Evolutionary conservation across 805 yeast species (phyloP).

Genomic region (Candida insectorum): DNA sequence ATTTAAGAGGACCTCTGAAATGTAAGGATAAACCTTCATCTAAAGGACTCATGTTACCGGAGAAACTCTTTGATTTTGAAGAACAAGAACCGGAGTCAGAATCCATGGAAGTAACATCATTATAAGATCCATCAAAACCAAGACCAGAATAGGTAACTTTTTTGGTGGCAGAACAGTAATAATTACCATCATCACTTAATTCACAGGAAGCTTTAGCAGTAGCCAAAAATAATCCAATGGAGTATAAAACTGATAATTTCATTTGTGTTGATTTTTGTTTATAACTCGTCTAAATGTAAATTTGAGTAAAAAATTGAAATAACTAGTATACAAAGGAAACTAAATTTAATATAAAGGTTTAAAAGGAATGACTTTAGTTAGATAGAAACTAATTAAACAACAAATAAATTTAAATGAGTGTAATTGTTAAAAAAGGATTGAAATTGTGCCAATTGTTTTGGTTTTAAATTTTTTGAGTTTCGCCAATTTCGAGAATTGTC

Average conservation of each 20-base stretch:
- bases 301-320: too few species aligned
- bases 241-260: slow-evolving; percentile 11
- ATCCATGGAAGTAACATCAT: slow-evolving; percentile 72
- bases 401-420: too few species aligned
- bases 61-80: slow-evolving; percentile 52
- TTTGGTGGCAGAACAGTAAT: slow-evolving; percentile 71
- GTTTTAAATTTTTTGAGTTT: too few species aligned
- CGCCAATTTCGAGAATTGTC: too few species aligned
- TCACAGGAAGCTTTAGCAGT: slow-evolving; percentile 9
- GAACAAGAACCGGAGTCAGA: slow-evolving; percentile 70
- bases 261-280: too few species aligned
- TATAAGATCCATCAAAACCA: slow-evolving; percentile 83
- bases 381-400: too few species aligned
- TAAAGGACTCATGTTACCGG: slow-evolving; percentile 74
- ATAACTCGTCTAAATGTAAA: too few species aligned
- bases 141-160: slow-evolving; percentile 68
- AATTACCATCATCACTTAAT: slow-evolving; percentile 52
- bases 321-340: too few species aligned
- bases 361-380: slow-evolving; percentile 11
- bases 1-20: slow-evolving; percentile 84
- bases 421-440: slow-evolving; percentile 1
- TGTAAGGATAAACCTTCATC: slow-evolving; percentile 86
- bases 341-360: too few species aligned
- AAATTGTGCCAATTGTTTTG: slow-evolving; percentile 9
- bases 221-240: slow-evolving; percentile 10